A percentile compares a stretch with the other conserved stretches of the same genome.
phyloP scores from a whole-genome alignment of 2,329 filamentous ascomycete genomes.

The Thelonectria discophora region DNA sequence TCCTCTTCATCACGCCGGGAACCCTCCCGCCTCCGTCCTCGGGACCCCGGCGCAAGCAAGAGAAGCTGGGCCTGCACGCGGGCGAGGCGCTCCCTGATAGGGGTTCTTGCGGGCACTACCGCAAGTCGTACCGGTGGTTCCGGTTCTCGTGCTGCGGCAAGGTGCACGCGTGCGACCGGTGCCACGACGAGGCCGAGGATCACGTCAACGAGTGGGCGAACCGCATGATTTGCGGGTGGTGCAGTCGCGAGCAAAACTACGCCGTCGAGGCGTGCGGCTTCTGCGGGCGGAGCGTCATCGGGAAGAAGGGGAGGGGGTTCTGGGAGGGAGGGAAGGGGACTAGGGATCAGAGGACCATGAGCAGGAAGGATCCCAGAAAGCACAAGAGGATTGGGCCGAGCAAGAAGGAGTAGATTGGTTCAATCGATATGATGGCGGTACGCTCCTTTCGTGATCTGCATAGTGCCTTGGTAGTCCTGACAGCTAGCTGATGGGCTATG shows the following conservation, averaged over 20 bases:
- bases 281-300: constrained; percentile 75
- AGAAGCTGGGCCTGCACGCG: constrained; percentile 64
- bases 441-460: too few relatives aligned
- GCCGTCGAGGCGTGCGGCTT: constrained; percentile 77
- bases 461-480: too few relatives aligned
- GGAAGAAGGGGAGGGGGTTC: constrained; percentile 73
- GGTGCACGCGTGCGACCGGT: constrained; percentile 72
- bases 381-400: constrained; percentile 65
- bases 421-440: not conserved
- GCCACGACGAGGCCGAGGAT: constrained; percentile 76
- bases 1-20: constrained; percentile 73
- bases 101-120: constrained; percentile 67
- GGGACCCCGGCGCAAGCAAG: constrained; percentile 57
- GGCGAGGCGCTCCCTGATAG: constrained; percentile 64
- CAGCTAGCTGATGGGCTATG: too few relatives aligned
- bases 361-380: constrained; percentile 78
- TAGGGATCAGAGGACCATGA: constrained; percentile 76
- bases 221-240: constrained; percentile 83
- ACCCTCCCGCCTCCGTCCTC: constrained; percentile 51
- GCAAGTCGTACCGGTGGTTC: constrained; percentile 70
- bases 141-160: constrained; percentile 69
- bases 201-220: constrained; percentile 85
- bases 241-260: constrained; percentile 83
- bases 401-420: constrained; percentile 31
- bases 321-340: constrained; percentile 90